Conservation (phyloP, 257 asterid species). For the Ilex asprella region DNA sequence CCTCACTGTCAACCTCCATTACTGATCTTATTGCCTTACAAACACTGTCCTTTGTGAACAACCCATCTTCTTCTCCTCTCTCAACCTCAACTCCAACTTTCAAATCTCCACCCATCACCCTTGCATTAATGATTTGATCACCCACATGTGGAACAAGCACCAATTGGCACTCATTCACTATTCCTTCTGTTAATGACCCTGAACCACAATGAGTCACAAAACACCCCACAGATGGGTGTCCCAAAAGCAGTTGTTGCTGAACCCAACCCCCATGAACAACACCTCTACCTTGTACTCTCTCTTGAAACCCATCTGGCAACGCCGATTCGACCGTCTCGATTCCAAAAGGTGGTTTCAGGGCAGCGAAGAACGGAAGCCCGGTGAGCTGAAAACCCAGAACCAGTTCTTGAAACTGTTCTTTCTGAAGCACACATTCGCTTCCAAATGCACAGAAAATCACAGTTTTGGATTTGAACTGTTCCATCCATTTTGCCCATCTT, state of each 20-base stretch:
- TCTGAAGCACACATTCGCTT: conserved; percentile 28
- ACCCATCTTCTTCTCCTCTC: conserved; percentile 41
- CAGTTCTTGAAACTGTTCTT: conserved; percentile 28
- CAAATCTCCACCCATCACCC: conserved; percentile 26
- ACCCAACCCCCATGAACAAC: conserved; percentile 36
- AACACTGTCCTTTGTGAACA: conserved; percentile 32
- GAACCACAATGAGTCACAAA: conserved; percentile 44
- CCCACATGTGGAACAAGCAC: conserved; percentile 28
- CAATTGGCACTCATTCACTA: conserved; percentile 30
- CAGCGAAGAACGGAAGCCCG: conserved; percentile 27
- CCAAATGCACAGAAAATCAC: conserved; percentile 42
- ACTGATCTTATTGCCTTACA: conserved; percentile 20
- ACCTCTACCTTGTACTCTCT: conserved; percentile 23
- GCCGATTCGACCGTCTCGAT: conserved; percentile 27
- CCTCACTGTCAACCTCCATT: conserved; percentile 22
- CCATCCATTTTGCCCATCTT: conserved; percentile 26
- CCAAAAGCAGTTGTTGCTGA: conserved; percentile 27
- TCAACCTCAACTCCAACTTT: conserved; percentile 37
- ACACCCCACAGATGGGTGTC: conserved; percentile 34
- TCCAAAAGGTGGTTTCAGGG: conserved; percentile 33
- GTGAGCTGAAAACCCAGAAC: conserved; percentile 31
- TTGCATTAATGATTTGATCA: conserved; percentile 31
- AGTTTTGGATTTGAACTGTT: conserved; percentile 11
- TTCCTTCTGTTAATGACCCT: conserved; percentile 33
- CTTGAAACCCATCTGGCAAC: conserved; percentile 23